Evolutionary conservation across 768 basidiomycete genomes (phyloP), one percentile per base, ranked within the genome.

Genomic region (Lepiota brunneoincarnata): DNA sequence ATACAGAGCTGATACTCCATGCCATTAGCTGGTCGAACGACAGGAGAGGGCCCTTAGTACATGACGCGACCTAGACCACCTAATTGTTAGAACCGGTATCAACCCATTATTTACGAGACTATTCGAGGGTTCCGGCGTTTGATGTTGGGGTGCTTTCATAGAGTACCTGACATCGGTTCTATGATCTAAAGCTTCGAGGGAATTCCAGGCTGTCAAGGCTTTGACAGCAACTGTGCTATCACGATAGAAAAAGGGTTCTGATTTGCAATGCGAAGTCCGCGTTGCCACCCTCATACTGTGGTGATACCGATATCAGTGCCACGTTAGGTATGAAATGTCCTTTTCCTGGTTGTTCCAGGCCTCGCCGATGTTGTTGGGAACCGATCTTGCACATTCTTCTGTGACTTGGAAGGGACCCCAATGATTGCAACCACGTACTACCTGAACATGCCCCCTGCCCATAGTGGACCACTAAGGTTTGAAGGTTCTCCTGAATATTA

Each of bases 181-280:
- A 34, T 18, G 37, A 31, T 44, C 45, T 41, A 24, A 54, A 42
- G 53, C 38, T 48, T 54, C 53, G 15, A 54, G 42, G 38, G 39
- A 51, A n/a, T 45, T 31, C 51, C 21, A n/a, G 6, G 12, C 20
- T 28, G 35, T 44, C 18, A 48, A 2, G 15, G 21, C 35, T 18
- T 43, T 14, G 31, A 35, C 41, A 17, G 38, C 34, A 37, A 38
- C 15, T 12, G 38, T 28, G 17, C n/a, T n/a, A 46, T 9, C 31
- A 17, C 18, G 21, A 11, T 51, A 26, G 31, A 44, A 52, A 44
- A 21, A 9, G 45, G 45, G n/a, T 36, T 41, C 37, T 41, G 45
- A 41, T n/a, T 14, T 40, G 53, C 53, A 47, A 48, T n/a, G 46
- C 53, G 53, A 41, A 47, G 41, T 28, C 53, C 53, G 47, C 53